Base-by-base conservation (phyloP, 2,329 filamentous ascomycete genomes). In the Arthrinium phaeospermum region DNA sequence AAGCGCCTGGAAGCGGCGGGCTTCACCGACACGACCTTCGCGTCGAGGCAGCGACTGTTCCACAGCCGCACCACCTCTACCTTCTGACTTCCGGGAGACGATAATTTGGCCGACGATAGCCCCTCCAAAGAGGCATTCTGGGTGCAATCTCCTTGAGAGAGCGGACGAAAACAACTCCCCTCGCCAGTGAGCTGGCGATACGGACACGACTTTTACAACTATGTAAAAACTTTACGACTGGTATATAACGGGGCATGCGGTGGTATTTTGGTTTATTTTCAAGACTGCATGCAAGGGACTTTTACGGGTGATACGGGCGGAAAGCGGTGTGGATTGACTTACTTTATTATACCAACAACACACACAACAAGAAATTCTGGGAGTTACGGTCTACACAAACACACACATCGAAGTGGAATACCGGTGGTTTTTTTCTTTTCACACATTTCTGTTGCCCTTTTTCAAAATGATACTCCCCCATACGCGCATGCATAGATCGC, bases 1-100 rank as follows among this genome's bases (percentile, higher is more conserved):
- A 70, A 57, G 37, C 46, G 49, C n/a, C 47, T 51, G n/a, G 47
- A 70, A 24, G 68, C 46, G n/a, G 68, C 68, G 13, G 68, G 68
- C 3, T 70, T 70, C 68, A 70, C 46, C 30, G 68, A 70, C 30
- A 41, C 68, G 47, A 70, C 68, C 30, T 70, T 53, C 49, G 68
- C 68, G 1, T 70, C 68, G 14, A 44, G 47, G 34, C 68, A 70
- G 30, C 27, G 47, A 19, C 47, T 70, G 30, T 70, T 57, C 24
- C 68, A 70, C 47, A 41, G 27, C 24, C 46, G 68, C 22, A 57
- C 68, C 46, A 27, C 30, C 30, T 70, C 68, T 4, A 68, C 41
- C n/a, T 68, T 68, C 7, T 68, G 44, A 68, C 34, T 22, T 10
- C 19, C 57, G 57, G 34, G 46, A 22, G 46, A 49, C 19, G 46